Percentiles rank a stretch among this genome's conserved stretches.
Conservation (phyloP, 148 eudicot genomes). For the Selenicereus undatus region DNA sequence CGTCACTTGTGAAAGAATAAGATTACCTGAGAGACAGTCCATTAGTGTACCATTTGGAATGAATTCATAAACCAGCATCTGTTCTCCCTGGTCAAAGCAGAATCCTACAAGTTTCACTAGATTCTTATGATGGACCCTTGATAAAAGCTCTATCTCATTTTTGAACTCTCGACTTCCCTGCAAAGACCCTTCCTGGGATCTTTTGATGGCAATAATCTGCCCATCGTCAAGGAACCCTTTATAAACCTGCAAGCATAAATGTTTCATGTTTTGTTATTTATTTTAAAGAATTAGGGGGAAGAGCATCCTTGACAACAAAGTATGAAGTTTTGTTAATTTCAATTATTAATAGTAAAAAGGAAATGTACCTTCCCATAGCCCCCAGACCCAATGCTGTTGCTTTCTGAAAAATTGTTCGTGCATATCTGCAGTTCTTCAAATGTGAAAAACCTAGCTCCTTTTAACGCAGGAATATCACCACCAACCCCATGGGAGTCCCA, state of each 20-base stretch:
- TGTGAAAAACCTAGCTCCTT: slow-evolving; percentile 68
- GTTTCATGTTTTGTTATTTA: not conserved
- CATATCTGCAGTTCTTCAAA: slow-evolving; percentile 67
- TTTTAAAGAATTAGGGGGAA: not conserved
- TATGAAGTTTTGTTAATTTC: not conserved
- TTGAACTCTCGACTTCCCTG: slow-evolving; percentile 83
- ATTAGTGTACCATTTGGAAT: slow-evolving; percentile 73
- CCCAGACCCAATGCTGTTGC: slow-evolving; percentile 61
- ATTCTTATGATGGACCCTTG: slow-evolving; percentile 92
- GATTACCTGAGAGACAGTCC: slow-evolving; percentile 68
- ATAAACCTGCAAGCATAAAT: slow-evolving; percentile 48
- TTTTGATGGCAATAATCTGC: slow-evolving; percentile 67
- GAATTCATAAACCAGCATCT: slow-evolving; percentile 78
- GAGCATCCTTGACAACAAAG: not conserved
- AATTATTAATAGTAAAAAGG: not conserved
- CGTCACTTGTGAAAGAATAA: not conserved
- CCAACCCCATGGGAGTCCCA: slow-evolving; percentile 54
- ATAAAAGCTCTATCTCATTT: slow-evolving; percentile 84
- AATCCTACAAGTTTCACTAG: slow-evolving; percentile 80
- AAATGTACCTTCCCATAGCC: slow-evolving; percentile 77
- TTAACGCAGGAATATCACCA: slow-evolving; percentile 64
- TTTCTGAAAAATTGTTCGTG: slow-evolving; percentile 61
- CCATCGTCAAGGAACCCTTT: slow-evolving; percentile 60
- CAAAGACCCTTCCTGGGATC: slow-evolving; percentile 70
- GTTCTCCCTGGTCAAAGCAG: slow-evolving; percentile 77